phyloP scores from a whole-genome alignment of 2,329 filamentous ascomycete species.

The Exophiala calicioides region DNA sequence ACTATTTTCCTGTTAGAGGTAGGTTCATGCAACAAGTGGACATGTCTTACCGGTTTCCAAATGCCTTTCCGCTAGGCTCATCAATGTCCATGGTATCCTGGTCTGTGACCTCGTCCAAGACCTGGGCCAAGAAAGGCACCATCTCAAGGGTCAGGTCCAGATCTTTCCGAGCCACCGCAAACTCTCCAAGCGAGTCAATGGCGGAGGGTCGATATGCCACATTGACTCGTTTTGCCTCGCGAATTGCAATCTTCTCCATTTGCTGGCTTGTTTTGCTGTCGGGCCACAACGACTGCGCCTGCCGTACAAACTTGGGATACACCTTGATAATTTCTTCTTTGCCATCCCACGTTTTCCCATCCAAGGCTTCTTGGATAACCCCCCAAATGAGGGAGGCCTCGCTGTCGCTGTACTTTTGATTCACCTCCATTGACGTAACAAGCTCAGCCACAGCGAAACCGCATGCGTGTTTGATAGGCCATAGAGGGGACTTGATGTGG shows the following conservation, averaged over 20 bases:
- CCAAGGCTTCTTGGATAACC: slow-evolving; percentile 74
- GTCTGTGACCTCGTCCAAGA: slow-evolving; percentile 60
- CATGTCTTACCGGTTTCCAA: slow-evolving; percentile 20
- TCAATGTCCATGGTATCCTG: slow-evolving; percentile 68
- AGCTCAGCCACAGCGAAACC: slow-evolving; percentile 78
- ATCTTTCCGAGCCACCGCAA: slow-evolving; percentile 68
- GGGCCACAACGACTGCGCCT: slow-evolving; percentile 59
- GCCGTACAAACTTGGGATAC: slow-evolving; percentile 74
- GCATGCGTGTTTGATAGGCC: slow-evolving; percentile 86
- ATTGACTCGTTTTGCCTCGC: slow-evolving; percentile 92
- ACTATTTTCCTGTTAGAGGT: slow-evolving; percentile 19
- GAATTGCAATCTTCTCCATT: slow-evolving; percentile 73
- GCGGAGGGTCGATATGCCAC: slow-evolving; percentile 77
- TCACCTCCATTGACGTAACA: slow-evolving; percentile 60
- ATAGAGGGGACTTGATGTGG: slow-evolving; percentile 76
- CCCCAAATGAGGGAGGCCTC: slow-evolving; percentile 74
- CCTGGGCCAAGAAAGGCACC: slow-evolving; percentile 51
- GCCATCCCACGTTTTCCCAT: slow-evolving; percentile 87
- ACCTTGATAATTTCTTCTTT: slow-evolving; percentile 83
- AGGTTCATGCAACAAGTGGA: slow-evolving; percentile 11
- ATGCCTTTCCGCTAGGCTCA: slow-evolving; percentile 34
- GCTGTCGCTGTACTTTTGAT: slow-evolving; percentile 56
- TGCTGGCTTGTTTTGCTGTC: slow-evolving; percentile 61
- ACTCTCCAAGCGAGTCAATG: slow-evolving; percentile 69
- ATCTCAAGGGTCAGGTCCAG: slow-evolving; percentile 69